Percentiles rank a stretch among this genome's conserved stretches.
Evolutionary conservation across 2,329 filamentous ascomycete genomes (phyloP).

Genomic region (Clonostachys byssicola): DNA sequence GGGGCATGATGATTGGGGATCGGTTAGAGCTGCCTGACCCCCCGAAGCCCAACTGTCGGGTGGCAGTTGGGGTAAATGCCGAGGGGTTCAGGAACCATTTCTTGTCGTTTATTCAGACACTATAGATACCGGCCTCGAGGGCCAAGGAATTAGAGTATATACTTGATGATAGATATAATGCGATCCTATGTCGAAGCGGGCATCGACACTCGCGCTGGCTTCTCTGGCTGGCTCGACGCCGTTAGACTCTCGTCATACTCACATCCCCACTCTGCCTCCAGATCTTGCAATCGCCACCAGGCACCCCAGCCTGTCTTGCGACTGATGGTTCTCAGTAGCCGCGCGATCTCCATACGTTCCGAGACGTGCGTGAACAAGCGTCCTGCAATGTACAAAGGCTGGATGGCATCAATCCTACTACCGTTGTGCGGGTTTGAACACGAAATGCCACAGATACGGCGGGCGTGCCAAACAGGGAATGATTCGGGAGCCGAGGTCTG

Average conservation of each 20-base stretch:
- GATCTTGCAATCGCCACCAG: slow-evolving; percentile 41
- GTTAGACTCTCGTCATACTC: slow-evolving; percentile 1
- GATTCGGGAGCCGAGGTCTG: too few relatives aligned
- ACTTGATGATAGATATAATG: too few relatives aligned
- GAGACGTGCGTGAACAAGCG: slow-evolving; percentile 37
- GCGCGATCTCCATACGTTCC: slow-evolving; percentile 24
- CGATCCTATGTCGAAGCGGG: too few relatives aligned
- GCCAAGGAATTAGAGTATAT: too few relatives aligned
- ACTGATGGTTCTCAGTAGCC: slow-evolving; percentile 38
- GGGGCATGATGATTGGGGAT: slow-evolving; percentile 5
- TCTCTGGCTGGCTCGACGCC: too few relatives aligned
- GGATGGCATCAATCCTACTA: slow-evolving; percentile 46
- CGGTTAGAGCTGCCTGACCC: slow-evolving; percentile 3
- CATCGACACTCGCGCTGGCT: too few relatives aligned
- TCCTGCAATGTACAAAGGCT: slow-evolving; percentile 46
- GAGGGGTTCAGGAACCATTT: slow-evolving; percentile 2
- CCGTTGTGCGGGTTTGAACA: slow-evolving; percentile 43
- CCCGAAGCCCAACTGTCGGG: slow-evolving; percentile 3
- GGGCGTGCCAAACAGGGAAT: too few relatives aligned
- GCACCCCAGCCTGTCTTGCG: slow-evolving; percentile 42
- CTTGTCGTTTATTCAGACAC: slow-evolving; percentile 1
- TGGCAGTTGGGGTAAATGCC: slow-evolving; percentile 3
- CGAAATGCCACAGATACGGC: too few relatives aligned
- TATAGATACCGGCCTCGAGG: background rate
- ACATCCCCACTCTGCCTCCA: slow-evolving; percentile 31